Conservation (phyloP, 2,329 filamentous ascomycete species). For the Cladosporium sphaerospermum region DNA sequence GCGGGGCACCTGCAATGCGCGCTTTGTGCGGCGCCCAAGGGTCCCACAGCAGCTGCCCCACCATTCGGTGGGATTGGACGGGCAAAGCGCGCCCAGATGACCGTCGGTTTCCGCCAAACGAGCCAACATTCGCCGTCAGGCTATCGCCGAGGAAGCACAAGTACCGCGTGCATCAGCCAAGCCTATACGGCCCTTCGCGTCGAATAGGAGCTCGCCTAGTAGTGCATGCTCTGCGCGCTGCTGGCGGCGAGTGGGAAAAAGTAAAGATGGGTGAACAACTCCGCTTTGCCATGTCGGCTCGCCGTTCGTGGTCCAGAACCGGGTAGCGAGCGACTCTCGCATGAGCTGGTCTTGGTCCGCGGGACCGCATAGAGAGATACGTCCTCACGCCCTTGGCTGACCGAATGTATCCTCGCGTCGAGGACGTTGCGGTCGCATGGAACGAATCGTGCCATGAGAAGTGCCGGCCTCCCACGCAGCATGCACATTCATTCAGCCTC, state of each 20-base stretch:
- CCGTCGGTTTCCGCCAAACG: conserved; percentile 5
- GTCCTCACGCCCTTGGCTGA: too few relatives aligned
- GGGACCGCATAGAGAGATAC: too few relatives aligned
- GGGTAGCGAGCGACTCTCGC: background rate
- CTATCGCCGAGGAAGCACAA: background rate
- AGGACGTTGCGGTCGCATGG: too few relatives aligned
- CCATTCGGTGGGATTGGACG: background rate
- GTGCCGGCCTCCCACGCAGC: background rate
- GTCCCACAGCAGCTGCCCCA: background rate
- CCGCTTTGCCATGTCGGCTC: too few relatives aligned
- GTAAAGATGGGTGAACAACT: background rate
- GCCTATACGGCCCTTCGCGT: background rate
- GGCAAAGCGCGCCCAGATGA: background rate
- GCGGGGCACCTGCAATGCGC: too few relatives aligned
- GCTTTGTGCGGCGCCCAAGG: too few relatives aligned
- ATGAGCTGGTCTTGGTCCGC: background rate
- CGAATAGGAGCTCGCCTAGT: too few relatives aligned
- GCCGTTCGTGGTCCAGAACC: too few relatives aligned
- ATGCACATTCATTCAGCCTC: conserved; percentile 5
- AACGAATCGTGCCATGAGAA: too few relatives aligned
- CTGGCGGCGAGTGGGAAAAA: conserved; percentile 1
- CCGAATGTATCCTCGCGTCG: too few relatives aligned
- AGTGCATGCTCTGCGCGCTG: background rate
- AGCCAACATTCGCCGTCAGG: too few relatives aligned
- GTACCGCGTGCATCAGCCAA: conserved; percentile 9